A percentile compares a stretch with the other conserved stretches of the same genome.
Conservation (phyloP, 2,329 filamentous ascomycete species). For the Claviceps monticola region DNA sequence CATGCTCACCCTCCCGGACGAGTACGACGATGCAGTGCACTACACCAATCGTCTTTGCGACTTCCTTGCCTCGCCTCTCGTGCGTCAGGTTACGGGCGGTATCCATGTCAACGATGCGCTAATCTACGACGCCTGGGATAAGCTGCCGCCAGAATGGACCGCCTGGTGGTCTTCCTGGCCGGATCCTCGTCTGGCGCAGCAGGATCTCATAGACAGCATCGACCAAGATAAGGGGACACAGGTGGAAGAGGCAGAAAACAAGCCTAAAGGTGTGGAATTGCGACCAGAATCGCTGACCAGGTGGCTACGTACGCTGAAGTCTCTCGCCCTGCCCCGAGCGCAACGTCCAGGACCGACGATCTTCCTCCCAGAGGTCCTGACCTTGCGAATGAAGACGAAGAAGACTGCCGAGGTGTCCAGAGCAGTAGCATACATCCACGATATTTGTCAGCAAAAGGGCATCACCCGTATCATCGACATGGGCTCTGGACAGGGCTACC, state of each 20-base stretch:
- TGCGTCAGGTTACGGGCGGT: conserved; percentile 19
- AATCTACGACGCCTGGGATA: conserved; percentile 16
- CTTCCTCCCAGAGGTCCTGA: conserved; percentile 11
- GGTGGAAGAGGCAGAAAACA: neutral
- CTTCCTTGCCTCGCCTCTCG: conserved; percentile 15
- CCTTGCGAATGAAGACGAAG: conserved; percentile 17
- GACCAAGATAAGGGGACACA: conserved; percentile 7
- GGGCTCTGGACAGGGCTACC: conserved; percentile 18
- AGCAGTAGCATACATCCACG: conserved; percentile 14
- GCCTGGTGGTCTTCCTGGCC: conserved; percentile 15
- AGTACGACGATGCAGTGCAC: conserved; percentile 7
- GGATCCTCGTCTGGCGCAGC: conserved; percentile 17
- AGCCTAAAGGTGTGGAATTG: neutral
- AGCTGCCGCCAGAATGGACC: conserved; percentile 17
- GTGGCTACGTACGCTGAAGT: conserved; percentile 13
- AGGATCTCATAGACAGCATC: conserved; percentile 16
- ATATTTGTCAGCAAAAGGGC: conserved; percentile 10
- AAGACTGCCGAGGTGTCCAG: conserved; percentile 17
- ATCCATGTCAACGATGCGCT: conserved; percentile 22
- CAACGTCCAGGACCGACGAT: conserved; percentile 9
- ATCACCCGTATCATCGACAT: conserved; percentile 16
- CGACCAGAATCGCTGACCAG: conserved; percentile 11
- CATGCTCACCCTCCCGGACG: conserved; percentile 9
- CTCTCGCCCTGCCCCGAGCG: conserved; percentile 12
- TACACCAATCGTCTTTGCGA: conserved; percentile 12